Evolutionary conservation across 2,329 filamentous ascomycete genomes (phyloP), one percentile per base, ranked within the genome.

Genomic region (Colletotrichum sansevieriae): DNA sequence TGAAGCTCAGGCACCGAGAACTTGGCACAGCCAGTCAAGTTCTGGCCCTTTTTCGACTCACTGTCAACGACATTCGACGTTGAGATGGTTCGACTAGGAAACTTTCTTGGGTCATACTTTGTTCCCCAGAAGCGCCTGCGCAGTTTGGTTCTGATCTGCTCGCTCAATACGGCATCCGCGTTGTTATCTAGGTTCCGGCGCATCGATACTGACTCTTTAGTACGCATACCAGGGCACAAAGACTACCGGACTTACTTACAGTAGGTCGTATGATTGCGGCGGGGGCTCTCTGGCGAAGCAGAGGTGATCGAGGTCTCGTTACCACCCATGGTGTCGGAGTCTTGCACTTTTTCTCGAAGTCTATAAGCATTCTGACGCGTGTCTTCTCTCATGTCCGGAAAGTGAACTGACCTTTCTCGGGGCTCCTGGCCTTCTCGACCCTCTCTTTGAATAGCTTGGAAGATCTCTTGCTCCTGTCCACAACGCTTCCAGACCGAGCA

Each of bases 401-500:
- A 12, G 20, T n/a, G 15, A 13, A 20, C 29, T 12, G 3, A 71
- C 68, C 68, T 52, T 49, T 56, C 6, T 37, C 43, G 18, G 61
- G 55, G 20, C 57, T 63, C 43, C 73, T 74, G 8, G 79, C 59
- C 29, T 72, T 62, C 58, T 76, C 74, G 29, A 82, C 54, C 47
- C 68, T 75, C 13, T 75, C 75, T 35, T 75, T 72, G 57, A 82
- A 77, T 12, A 75, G 63, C 58, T 72, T 76, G 13, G 75, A 74
- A 33, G 75, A 74, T 33, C 70, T 67, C 10, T 71, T 67, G 54
- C 76, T 78, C 39, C 83, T 75, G 65, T 82, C 78, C 20, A 84
- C 73, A 20, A 84, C 71, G 47, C 82, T 84, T 13, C 78, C 77
- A 4, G 80, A 78, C 49, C 83, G 78, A 12, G 81, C 82, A 25